phyloP scores from a whole-genome alignment of 2,329 filamentous ascomycete species.

The Hymenoscyphus fraxineus region DNA sequence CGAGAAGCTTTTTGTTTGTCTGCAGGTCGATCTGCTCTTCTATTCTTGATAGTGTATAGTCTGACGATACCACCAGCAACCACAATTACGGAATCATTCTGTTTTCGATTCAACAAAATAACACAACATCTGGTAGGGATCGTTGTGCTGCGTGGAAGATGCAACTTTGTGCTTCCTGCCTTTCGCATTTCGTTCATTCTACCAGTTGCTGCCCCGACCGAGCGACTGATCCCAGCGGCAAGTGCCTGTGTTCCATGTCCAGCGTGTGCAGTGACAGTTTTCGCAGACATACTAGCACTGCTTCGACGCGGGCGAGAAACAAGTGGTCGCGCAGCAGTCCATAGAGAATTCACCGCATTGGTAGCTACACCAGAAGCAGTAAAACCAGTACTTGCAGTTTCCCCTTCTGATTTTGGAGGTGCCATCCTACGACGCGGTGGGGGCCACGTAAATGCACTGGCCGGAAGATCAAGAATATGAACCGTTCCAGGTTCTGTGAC shows the following conservation, averaged over 20 bases:
- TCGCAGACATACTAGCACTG: constrained; percentile 32
- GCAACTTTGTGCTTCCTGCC: constrained; percentile 70
- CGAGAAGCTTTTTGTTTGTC: constrained; percentile 53
- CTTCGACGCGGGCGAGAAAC: constrained; percentile 33
- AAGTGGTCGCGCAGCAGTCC: constrained; percentile 33
- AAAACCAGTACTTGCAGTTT: constrained; percentile 44
- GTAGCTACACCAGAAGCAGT: constrained; percentile 39
- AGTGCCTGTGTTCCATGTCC: constrained; percentile 71
- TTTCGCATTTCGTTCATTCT: constrained; percentile 69
- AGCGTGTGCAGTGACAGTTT: constrained; percentile 43
- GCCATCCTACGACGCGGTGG: constrained; percentile 53
- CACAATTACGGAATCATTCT: constrained; percentile 59
- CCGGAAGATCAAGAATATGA: constrained; percentile 83
- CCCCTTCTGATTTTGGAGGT: constrained; percentile 23
- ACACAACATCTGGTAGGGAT: constrained; percentile 58
- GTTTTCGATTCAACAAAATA: constrained; percentile 60
- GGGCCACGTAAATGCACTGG: constrained; percentile 82
- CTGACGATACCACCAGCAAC: constrained; percentile 64
- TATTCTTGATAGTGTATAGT: constrained; percentile 47
- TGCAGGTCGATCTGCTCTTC: constrained; percentile 49
- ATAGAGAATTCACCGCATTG: constrained; percentile 33
- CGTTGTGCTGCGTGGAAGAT: constrained; percentile 55
- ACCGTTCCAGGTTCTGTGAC: constrained; percentile 94
- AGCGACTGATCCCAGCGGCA: constrained; percentile 69
- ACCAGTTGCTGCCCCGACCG: constrained; percentile 66